Base-by-base conservation (phyloP, 2,329 filamentous ascomycete species). In the Neofusicoccum cordaticola region DNA sequence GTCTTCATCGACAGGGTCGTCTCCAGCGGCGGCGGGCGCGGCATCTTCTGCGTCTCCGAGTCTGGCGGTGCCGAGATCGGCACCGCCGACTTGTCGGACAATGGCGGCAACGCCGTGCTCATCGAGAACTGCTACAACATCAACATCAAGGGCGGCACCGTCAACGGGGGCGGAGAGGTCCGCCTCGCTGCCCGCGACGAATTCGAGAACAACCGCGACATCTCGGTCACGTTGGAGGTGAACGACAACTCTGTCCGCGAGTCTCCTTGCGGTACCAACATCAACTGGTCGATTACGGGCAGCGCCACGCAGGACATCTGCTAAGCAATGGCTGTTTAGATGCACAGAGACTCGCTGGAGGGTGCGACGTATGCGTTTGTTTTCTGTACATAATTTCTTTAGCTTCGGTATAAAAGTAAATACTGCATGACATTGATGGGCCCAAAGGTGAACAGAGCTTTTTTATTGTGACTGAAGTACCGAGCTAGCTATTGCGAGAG, bases 81-180 rank as follows among this genome's bases (percentile, higher is more conserved):
- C 8, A 75, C 67, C 4, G 73, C 86, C 17, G 83, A 86, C 67
- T 75, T 86, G 1, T 78, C 82, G 0, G 74, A 76, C 67, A 86
- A 85, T 53, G 84, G 80, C 0, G 85, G 84, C 70, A 86, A 86
- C 64, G 81, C 84, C 0, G 78, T 86, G 19, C 76, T 87, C 1
- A 82, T 87, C 34, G 84, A 87, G 77, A 87, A 87, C 72, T 86
- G 85, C 75, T 86, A 86, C 71, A 83, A 84, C 60, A 67, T 87
- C 37, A 73, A 75, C 1, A 85, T 86, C 70, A 73, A 71, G 1
- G 80, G 80, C 17, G 85, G 85, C 0, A 82, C 77, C 2, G 81
- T 87, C 27, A 81, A 79, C 31, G 82, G 84, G 1, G 84, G 85
- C 1, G 85, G 85, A 0, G 84, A 86, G 71, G 84, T 86, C 7